Evolutionary conservation across 1,139 yeast genomes (phyloP).

Genomic region (Lodderomyces theae): DNA sequence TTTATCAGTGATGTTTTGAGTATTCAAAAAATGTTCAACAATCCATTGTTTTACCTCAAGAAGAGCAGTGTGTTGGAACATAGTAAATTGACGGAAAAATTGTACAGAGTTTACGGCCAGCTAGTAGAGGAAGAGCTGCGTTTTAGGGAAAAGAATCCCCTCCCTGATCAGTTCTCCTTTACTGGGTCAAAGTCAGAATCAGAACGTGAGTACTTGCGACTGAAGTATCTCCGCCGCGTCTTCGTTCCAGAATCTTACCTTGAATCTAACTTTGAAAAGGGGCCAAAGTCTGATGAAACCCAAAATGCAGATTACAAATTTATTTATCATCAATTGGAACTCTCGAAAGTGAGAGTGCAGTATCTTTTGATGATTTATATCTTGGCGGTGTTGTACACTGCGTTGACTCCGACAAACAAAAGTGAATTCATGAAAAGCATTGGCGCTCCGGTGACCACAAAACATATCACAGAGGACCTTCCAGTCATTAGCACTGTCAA

Average conservation of each 20-base stretch:
- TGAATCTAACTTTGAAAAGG: slow-evolving; percentile 27
- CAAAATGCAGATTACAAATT: slow-evolving; percentile 25
- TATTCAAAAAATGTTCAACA: slow-evolving; percentile 32
- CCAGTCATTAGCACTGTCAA: slow-evolving; percentile 26
- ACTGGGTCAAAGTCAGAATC: slow-evolving; percentile 16
- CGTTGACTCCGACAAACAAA: slow-evolving; percentile 25
- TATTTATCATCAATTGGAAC: slow-evolving; percentile 25
- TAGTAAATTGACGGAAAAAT: slow-evolving; percentile 21
- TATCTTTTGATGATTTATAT: slow-evolving; percentile 34
- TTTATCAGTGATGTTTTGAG: slow-evolving; percentile 35
- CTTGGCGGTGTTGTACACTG: slow-evolving; percentile 30
- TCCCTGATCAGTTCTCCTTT: slow-evolving; percentile 20
- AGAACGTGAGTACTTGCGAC: slow-evolving; percentile 19
- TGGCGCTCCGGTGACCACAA: slow-evolving; percentile 28
- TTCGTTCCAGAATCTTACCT: slow-evolving; percentile 42
- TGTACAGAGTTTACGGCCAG: slow-evolving; percentile 26
- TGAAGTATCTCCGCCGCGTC: slow-evolving; percentile 21
- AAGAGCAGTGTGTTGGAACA: slow-evolving; percentile 23
- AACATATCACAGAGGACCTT: slow-evolving; percentile 38
- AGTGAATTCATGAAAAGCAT: slow-evolving; percentile 23
- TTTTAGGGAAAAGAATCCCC: slow-evolving; percentile 14
- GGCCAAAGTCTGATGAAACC: slow-evolving; percentile 14
- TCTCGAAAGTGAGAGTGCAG: slow-evolving; percentile 28
- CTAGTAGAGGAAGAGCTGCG: slow-evolving; percentile 32
- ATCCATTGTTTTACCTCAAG: slow-evolving; percentile 35